A percentile compares a stretch with the other conserved stretches of the same genome.
phyloP scores from a whole-genome alignment of 2,329 filamentous ascomycete genomes.

The Alternaria metachromatica region DNA sequence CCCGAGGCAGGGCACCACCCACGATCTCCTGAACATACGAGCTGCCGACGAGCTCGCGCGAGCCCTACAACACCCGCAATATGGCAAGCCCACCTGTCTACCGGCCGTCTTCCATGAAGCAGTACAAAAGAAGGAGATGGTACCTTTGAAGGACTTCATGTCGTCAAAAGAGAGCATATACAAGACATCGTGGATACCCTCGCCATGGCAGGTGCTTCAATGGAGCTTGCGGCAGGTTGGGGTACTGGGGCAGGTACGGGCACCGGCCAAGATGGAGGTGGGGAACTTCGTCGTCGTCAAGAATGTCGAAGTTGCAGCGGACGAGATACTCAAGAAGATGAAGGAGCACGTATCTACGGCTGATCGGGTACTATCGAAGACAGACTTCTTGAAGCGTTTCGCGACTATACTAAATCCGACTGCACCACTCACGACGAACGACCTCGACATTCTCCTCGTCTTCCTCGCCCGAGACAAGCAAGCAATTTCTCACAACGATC shows the following conservation, averaged over 20 bases:
- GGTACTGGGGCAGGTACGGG: conserved; percentile 57
- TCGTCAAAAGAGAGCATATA: conserved; percentile 73
- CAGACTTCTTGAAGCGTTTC: conserved; percentile 45
- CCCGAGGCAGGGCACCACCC: conserved; percentile 48
- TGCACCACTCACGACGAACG: conserved; percentile 55
- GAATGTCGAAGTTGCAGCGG: conserved; percentile 65
- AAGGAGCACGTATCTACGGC: conserved; percentile 42
- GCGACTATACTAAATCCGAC: conserved; percentile 33
- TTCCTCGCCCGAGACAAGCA: conserved; percentile 65
- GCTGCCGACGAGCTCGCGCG: conserved; percentile 69
- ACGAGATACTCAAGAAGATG: conserved; percentile 48
- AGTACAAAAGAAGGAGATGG: conserved; percentile 69
- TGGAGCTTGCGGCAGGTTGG: conserved; percentile 77
- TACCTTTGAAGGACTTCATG: conserved; percentile 74
- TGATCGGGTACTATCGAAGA: conserved; percentile 44
- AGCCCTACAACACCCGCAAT: conserved; percentile 76
- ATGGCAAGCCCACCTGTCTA: conserved; percentile 80
- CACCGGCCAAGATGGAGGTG: conserved; percentile 63
- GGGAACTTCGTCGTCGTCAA: conserved; percentile 71
- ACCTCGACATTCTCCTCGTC: conserved; percentile 75
- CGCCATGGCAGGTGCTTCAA: conserved; percentile 72
- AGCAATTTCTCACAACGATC: conserved; percentile 79
- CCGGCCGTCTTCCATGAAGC: conserved; percentile 81
- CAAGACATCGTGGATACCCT: conserved; percentile 69
- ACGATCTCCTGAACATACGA: conserved; percentile 59